A percentile compares a stretch with the other conserved stretches of the same genome.
Conservation (phyloP, 495 filamentous ascomycete species). For the Aspergillus sclerotioniger region DNA sequence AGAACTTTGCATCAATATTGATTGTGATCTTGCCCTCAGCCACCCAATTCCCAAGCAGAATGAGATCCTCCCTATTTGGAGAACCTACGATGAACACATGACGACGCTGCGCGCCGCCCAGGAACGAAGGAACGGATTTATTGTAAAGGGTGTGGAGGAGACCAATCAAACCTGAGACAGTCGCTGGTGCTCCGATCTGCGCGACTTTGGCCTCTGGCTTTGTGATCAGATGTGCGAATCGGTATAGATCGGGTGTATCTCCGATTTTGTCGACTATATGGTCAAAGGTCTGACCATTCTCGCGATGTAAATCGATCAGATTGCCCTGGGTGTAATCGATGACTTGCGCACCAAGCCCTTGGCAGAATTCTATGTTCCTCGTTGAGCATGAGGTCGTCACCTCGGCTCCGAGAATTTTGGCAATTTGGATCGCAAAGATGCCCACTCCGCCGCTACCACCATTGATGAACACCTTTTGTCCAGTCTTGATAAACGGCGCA, state of each 20-base stretch:
- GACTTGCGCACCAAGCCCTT: neutral
- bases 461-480: neutral
- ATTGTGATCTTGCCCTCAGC: neutral
- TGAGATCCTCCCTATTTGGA: neutral
- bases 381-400: neutral
- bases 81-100: neutral
- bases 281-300: neutral
- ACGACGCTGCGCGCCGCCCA: neutral
- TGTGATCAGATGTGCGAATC: neutral
- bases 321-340: neutral
- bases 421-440: neutral
- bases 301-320: neutral
- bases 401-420: neutral
- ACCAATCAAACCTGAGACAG: too few relatives aligned
- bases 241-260: neutral
- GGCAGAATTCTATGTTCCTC: neutral
- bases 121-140: neutral
- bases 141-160: neutral
- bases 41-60: neutral
- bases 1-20: neutral
- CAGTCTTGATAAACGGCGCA: neutral
- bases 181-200: neutral
- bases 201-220: neutral
- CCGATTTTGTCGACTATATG: neutral
- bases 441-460: neutral